Percentiles rank a stretch among this genome's conserved stretches.
phyloP scores from a whole-genome alignment of 2,329 filamentous ascomycete genomes.

The Talaromyces amestolkiae region DNA sequence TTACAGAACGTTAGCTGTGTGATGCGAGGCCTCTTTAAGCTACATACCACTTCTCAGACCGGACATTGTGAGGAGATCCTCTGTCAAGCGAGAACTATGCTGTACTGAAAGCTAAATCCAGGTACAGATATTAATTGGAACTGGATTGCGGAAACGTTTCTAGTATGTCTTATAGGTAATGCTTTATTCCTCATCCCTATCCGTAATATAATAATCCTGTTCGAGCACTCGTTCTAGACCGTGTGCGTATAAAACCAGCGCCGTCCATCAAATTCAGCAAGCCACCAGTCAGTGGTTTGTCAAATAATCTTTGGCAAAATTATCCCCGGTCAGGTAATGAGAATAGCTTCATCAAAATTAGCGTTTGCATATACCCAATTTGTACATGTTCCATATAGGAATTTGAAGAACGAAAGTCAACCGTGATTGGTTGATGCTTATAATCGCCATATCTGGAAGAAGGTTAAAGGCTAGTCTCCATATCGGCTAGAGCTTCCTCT shows the following conservation, averaged over 20 bases:
- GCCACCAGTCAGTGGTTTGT: not conserved
- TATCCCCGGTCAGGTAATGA: not conserved
- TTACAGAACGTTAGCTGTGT: not conserved
- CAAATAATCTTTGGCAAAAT: not conserved
- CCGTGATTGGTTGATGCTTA: not conserved
- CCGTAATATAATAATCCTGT: not conserved
- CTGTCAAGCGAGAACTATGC: not conserved
- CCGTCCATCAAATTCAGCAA: not conserved
- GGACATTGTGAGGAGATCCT: not conserved
- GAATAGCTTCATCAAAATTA: not conserved
- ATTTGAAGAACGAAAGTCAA: not conserved
- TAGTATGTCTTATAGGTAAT: not conserved
- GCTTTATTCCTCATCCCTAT: not conserved
- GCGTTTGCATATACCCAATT: not conserved
- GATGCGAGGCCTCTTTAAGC: not conserved
- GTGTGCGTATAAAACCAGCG: not conserved
- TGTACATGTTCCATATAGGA: not conserved
- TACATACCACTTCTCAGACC: not conserved
- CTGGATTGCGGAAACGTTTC: not conserved
- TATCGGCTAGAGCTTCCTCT: not conserved
- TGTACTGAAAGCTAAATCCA: no score
- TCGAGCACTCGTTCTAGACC: not conserved
- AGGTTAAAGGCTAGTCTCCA: not conserved
- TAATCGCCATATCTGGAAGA: not conserved
- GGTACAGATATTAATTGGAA: not conserved